Evolutionary conservation across 768 basidiomycete genomes (phyloP), one percentile per base, ranked within the genome.

Genomic region (Paxillus ammoniavirescens): DNA sequence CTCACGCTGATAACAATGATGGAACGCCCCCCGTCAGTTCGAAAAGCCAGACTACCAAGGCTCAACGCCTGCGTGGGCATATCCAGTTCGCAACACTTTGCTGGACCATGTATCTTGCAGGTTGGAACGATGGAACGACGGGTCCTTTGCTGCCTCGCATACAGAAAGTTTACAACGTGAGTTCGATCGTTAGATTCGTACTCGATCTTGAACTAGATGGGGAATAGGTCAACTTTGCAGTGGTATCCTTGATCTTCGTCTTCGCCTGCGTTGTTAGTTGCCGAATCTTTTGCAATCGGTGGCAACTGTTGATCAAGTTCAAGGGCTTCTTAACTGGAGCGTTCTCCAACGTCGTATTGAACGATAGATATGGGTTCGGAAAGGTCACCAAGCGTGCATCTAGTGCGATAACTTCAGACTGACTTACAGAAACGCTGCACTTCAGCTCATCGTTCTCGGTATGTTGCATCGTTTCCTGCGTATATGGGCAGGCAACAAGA

Each of bases 221-320:
- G 8, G 17, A 53, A 14, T 48, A 75, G 76, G 61, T 77, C 42
- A 67, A 70, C 18, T 77, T 72, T 56, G 61, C 65, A 2, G 59
- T 69, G 26, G 76, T 78, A 3, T 78, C 77, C 23, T 51, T 79
- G 14, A 64, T 78, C 7, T 79, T 76, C 54, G 74, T 78, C 8
- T 68, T 72, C 51, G 66, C 71, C n/a, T 75, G 72, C 50, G 48
- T 64, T 9, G 77, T 73, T 42, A 21, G 73, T 69, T 23, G 37
- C 40, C 2, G 28, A 40, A 45, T 12, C 10, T 4, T 21, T 41
- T 33, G 35, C 13, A 2, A 10, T 41, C 4, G 30, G 5, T 47
- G 37, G 6, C 28, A 30, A n/a, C 21, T 28, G 21, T 28, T 61
- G 46, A 59, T 13, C 28, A 5, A 13, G 15, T 33, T 14, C 9